Evolutionary conservation across 2,329 filamentous ascomycete species (phyloP), one percentile per base, ranked within the genome.

Genomic region (Cephalotrichum gorgonifer): DNA sequence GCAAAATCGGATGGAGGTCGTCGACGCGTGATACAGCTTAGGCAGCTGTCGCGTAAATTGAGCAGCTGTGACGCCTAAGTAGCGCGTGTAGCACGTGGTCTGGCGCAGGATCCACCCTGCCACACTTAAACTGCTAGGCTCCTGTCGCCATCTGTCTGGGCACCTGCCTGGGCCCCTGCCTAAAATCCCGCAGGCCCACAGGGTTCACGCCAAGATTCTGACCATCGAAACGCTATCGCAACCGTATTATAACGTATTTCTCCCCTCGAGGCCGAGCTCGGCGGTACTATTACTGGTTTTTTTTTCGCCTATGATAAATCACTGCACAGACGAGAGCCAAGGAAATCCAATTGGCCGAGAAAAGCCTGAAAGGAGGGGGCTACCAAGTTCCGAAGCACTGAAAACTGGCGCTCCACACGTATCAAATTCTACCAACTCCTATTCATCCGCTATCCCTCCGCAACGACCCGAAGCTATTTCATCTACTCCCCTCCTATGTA

Each of bases 11-110:
- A 20, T 22, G 4, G 20, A 6, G 3, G 17, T 6, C 17, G 35
- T 39, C 17, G 35, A 39, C 35, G 35, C 35, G 35, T 39, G 22
- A 27, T 11, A 15, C 15, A 26, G 15, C 3, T n/a, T 30, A 44
- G 43, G 43, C 43, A 44, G 43, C 43, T 44, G 43, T 44, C 43
- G 43, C 43, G 43, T 44, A 30, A 44, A 44, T 31, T 44, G 43
- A 17, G 6, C 15, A 11, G 35, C 35, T 11, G 35, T 39, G 41
- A 28, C 43, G 43, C 43, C 43, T 20, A n/a, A 30, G 7, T 3
- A 27, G 17, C 43, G 43, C 43, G 43, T 44, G n/a, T 6, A 30
- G 25, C 43, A 44, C 43, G 43, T 44, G 43, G 25, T 3, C 9
- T 12, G 15, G 15, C 15, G 30, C 3, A 5, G 17, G 35, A 20